Base-by-base conservation (phyloP, 108 stramenopile genomes). In the Nitzschia sp. region DNA sequence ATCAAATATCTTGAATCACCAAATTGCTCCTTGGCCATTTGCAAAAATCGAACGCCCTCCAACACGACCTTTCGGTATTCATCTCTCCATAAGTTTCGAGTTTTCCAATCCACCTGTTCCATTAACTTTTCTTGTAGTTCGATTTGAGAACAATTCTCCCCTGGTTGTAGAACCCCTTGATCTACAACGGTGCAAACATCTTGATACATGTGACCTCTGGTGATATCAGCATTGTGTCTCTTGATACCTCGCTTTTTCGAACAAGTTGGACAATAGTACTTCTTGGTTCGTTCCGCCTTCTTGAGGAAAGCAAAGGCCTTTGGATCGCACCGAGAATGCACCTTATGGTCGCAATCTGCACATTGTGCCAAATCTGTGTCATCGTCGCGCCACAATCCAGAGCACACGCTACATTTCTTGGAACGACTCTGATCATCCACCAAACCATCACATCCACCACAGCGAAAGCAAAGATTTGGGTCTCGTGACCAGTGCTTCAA, bases 401-500 rank as follows among this genome's bases (percentile, higher is more conserved):
- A 40, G 52, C 86, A 87, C 5, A 87, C 79, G 8, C 21, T 25
- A 44, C 86, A 87, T 46, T 76, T 68, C 37, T 41, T 37, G 17
- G 46, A 42, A n/a, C 73, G 66, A 10, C 50, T 50, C 7, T 51
- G 51, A 24, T 62, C 25, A 41, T 72, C 75, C 14, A 80, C 42
- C 8, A 82, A 53, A 3, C 77, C 84, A 6, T 89, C 67, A 48
- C 83, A 85, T 10, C 88, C 88, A 34, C 88, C 88, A 59, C 85
- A 86, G 20, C 79, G 41, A 55, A 70, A 86, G 70, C 88, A 89
- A n/a, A 71, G 63, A 10, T 68, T 38, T 6, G 88, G 83, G 59
- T 84, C 67, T 11, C 77, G 57, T 39, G 84, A 85, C 88, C 88
- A 89, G 44, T 81, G 69, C 51, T 72, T 83, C 22, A 74, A 37